Evolutionary conservation across 306 rosid species (phyloP).

Genomic region (Cicer pinnatifidum): DNA sequence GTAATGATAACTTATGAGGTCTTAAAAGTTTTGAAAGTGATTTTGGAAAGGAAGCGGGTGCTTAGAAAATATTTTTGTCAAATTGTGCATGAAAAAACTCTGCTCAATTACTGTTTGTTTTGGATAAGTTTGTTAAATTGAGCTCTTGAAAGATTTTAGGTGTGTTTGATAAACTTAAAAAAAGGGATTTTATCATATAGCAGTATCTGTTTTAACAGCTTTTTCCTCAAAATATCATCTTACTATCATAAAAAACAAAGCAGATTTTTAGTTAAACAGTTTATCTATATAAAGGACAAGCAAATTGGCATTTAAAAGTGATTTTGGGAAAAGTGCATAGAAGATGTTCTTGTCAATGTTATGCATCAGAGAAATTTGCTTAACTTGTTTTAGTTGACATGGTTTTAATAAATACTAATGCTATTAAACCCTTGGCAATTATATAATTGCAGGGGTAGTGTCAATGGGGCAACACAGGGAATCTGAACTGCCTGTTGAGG

Average conservation of each 20-base stretch:
- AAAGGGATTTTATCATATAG: background rate
- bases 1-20: conserved; percentile 15
- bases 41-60: conserved; percentile 8
- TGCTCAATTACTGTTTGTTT: conserved; percentile 3
- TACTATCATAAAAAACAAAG: background rate
- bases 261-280: background rate
- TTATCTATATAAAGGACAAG: conserved; percentile 14
- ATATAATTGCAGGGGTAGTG: conserved; percentile 43
- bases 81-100: conserved; percentile 24
- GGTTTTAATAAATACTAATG: conserved; percentile 35
- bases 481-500: conserved; percentile 56
- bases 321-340: background rate
- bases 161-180: conserved; percentile 5
- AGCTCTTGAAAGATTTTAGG: conserved; percentile 20
- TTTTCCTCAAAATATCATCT: background rate
- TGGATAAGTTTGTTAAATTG: background rate
- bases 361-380: conserved; percentile 26
- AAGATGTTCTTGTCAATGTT: conserved; percentile 24
- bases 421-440: conserved; percentile 31
- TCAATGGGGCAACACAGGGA: conserved; percentile 53
- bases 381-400: conserved; percentile 38
- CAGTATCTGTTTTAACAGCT: background rate
- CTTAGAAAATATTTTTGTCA: conserved; percentile 2
- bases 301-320: background rate
- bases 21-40: conserved; percentile 1